phyloP scores from a whole-genome alignment of 2,329 filamentous ascomycete species.

The Fusarium nisikadoi region DNA sequence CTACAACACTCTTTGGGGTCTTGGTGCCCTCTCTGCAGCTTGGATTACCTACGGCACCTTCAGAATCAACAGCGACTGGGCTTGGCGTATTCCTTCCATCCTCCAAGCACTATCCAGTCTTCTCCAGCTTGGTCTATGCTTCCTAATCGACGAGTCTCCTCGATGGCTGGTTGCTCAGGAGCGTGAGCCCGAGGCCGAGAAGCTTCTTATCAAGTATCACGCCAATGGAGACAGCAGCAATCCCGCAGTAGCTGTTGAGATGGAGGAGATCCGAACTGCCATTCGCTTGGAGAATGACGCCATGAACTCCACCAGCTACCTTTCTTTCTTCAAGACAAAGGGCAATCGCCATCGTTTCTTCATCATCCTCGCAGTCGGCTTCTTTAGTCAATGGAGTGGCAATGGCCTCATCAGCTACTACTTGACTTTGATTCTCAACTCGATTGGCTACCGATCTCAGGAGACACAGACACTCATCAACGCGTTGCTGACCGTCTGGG shows the following conservation, averaged over 20 bases:
- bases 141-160: slow-evolving; percentile 9
- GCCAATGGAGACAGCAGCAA: slow-evolving; percentile 14
- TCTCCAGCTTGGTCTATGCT: slow-evolving; percentile 1
- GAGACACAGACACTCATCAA: slow-evolving; percentile 15
- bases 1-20: slow-evolving; percentile 18
- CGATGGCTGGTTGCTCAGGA: slow-evolving; percentile 9
- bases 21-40: slow-evolving; percentile 8
- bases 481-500: background rate
- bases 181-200: slow-evolving; percentile 9
- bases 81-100: slow-evolving; percentile 13
- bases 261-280: slow-evolving; percentile 13
- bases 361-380: slow-evolving; percentile 10
- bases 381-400: slow-evolving; percentile 19
- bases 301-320: slow-evolving; percentile 1
- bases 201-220: slow-evolving; percentile 4
- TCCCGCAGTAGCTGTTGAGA: slow-evolving; percentile 3
- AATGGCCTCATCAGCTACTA: slow-evolving; percentile 18
- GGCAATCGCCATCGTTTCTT: slow-evolving; percentile 17
- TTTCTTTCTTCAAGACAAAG: slow-evolving; percentile 18
- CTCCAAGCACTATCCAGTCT: slow-evolving; percentile 5
- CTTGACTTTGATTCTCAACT: slow-evolving; percentile 17
- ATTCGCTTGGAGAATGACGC: slow-evolving; percentile 16
- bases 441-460: slow-evolving; percentile 8
- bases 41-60: slow-evolving; percentile 19
- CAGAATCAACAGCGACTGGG: slow-evolving; percentile 10